These are phyloP conservation scores for Colletotrichum sp. DNA, from an alignment of 2,329 filamentous ascomycete species.

Conservation along the genomic window DNA sequence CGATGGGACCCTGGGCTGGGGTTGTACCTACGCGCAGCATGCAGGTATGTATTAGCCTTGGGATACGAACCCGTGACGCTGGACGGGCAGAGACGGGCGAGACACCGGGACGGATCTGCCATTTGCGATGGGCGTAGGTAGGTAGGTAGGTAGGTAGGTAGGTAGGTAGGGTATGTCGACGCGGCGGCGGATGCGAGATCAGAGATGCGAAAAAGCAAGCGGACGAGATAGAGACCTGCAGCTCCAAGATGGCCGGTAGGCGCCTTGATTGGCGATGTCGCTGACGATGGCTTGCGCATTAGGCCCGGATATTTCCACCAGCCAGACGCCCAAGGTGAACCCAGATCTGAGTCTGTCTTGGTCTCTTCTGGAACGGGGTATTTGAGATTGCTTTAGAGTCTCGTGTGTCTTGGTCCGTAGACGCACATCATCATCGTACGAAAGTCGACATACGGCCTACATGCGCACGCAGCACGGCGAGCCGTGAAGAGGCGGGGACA, in stretches of 20 bases:
- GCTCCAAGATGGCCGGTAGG: not conserved
- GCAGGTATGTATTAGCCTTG: not conserved
- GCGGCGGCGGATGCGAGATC: not conserved
- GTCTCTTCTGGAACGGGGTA: not conserved
- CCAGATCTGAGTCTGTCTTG: not conserved
- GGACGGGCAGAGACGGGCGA: not conserved
- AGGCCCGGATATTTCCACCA: not conserved
- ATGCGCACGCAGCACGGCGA: not conserved
- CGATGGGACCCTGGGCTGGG: not conserved
- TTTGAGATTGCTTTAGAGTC: not conserved
- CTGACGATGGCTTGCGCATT: not conserved
- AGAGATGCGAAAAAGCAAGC: slow-evolving; percentile 2
- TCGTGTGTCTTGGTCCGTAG: not conserved
- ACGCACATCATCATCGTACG: not conserved
- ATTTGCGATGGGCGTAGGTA: not conserved
- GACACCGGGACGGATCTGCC: not conserved
- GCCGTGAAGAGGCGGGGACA: not conserved
- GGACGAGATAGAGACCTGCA: not conserved
- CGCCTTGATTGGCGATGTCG: not conserved
- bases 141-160: not conserved
- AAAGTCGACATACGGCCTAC: not conserved
- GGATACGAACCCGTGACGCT: slow-evolving; percentile 3
- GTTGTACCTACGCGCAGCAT: not conserved
- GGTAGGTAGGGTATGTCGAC: not conserved
- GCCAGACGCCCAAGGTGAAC: not conserved